A percentile compares a stretch with the other conserved stretches of the same genome.
Evolutionary conservation across 1,139 yeast genomes (phyloP).

Genomic region (Suhomyces ambrosiae): DNA sequence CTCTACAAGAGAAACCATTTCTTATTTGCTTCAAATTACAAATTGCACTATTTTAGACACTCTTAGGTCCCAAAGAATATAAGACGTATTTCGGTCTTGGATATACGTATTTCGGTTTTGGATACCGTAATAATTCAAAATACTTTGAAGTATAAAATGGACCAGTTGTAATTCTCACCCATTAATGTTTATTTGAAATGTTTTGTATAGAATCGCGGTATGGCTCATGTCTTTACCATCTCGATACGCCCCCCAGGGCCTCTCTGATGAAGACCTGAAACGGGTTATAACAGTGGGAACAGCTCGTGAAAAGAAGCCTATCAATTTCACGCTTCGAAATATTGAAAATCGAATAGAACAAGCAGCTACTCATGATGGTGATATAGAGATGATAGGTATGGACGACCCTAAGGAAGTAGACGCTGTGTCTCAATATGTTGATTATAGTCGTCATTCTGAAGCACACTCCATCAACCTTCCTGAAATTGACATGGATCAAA

Average conservation of each 20-base stretch:
- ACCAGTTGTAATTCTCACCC: too few species aligned
- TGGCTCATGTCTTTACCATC: conserved; percentile 51
- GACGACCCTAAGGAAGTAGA: conserved; percentile 50
- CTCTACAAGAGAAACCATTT: too few species aligned
- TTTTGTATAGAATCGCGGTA: too few species aligned
- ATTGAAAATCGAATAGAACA: conserved; percentile 38
- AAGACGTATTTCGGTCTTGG: too few species aligned
- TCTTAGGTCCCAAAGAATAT: too few species aligned
- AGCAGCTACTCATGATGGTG: conserved; percentile 35
- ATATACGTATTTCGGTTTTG: too few species aligned
- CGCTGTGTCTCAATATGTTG: conserved; percentile 46
- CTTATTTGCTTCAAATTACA: too few species aligned
- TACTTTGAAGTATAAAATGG: too few species aligned
- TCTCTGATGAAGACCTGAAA: conserved; percentile 31
- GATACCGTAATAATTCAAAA: too few species aligned
- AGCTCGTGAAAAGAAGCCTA: conserved; percentile 20
- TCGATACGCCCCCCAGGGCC: conserved; percentile 46
- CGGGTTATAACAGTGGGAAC: conserved; percentile 38
- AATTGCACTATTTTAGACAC: too few species aligned
- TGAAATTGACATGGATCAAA: conserved; percentile 8
- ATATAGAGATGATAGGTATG: conserved; percentile 54
- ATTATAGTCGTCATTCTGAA: conserved; percentile 1
- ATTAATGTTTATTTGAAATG: too few species aligned
- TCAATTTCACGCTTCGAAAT: conserved; percentile 30
- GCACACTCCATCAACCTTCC: not conserved